Percentiles rank a stretch among this genome's conserved stretches.
Evolutionary conservation across 164 flowering plant species (phyloP).

Genomic region (Nymphaea thermarum): DNA sequence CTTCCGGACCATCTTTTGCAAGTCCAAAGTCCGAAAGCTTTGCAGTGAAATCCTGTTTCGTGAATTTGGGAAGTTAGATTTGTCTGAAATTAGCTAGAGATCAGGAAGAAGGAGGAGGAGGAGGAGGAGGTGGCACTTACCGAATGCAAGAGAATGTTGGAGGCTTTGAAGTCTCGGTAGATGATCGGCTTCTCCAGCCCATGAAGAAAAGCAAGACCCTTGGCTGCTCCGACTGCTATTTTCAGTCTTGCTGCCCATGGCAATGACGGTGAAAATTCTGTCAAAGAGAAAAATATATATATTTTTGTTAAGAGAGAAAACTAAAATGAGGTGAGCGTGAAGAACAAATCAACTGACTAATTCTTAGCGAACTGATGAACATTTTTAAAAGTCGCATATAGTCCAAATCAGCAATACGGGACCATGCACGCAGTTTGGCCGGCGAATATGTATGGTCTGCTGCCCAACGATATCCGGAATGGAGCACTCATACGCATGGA

Average conservation of each 20-base stretch:
- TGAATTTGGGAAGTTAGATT: background rate
- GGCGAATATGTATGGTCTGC: too few species aligned
- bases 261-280: slow-evolving; percentile 8
- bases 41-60: background rate
- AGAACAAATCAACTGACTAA: too few species aligned
- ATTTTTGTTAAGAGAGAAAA: too few species aligned
- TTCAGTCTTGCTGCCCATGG: slow-evolving; percentile 61
- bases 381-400: too few species aligned
- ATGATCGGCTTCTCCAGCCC: slow-evolving; percentile 59
- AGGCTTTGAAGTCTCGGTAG: slow-evolving; percentile 80
- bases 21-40: background rate
- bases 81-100: background rate
- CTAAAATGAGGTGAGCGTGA: too few species aligned
- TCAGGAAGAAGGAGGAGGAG: background rate
- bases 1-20: background rate
- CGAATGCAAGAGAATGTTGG: slow-evolving; percentile 78
- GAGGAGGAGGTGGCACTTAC: slow-evolving; percentile 18
- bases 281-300: too few species aligned
- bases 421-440: too few species aligned
- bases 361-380: too few species aligned
- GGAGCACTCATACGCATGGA: too few species aligned
- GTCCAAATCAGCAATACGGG: too few species aligned
- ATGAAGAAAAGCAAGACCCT: slow-evolving; percentile 73
- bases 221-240: slow-evolving; percentile 77
- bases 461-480: too few species aligned